phyloP scores from a whole-genome alignment of 805 yeast species.

The Tetrapisispora phaffii region DNA sequence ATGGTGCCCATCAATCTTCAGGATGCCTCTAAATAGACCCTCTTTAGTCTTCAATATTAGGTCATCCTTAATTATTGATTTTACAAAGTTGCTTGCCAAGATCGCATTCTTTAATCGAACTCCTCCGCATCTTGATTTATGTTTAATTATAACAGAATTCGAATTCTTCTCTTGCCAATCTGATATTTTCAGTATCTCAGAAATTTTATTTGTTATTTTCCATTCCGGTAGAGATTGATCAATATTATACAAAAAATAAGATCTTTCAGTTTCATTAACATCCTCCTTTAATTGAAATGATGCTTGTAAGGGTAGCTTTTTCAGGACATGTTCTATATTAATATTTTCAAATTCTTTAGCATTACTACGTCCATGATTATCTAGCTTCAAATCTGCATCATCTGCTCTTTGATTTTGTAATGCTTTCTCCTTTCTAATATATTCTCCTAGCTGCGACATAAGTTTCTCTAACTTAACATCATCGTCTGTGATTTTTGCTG shows the following conservation, averaged over 20 bases:
- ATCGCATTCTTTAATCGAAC: conserved; percentile 14
- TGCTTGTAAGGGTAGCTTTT: conserved; percentile 62
- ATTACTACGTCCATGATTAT: not conserved
- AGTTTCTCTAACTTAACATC: conserved; percentile 40
- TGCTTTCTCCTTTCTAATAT: not conserved
- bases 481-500: conserved; percentile 29
- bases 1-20: conserved; percentile 13
- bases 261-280: conserved; percentile 34
- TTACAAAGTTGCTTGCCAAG: conserved; percentile 9
- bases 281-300: conserved; percentile 33
- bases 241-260: conserved; percentile 70
- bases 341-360: conserved; percentile 7
- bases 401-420: not conserved
- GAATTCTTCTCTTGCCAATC: conserved; percentile 18
- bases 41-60: conserved; percentile 3
- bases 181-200: conserved; percentile 20
- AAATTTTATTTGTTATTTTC: conserved; percentile 42
- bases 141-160: conserved; percentile 16
- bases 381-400: not conserved
- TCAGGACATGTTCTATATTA: conserved; percentile 43
- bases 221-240: conserved; percentile 59
- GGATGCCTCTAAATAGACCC: conserved; percentile 13
- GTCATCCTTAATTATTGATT: conserved; percentile 3
- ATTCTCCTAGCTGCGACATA: conserved; percentile 34
- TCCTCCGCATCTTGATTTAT: conserved; percentile 22